Evolutionary conservation across 768 basidiomycete genomes (phyloP).

Genomic region (Phlebiopsis gigantea): DNA sequence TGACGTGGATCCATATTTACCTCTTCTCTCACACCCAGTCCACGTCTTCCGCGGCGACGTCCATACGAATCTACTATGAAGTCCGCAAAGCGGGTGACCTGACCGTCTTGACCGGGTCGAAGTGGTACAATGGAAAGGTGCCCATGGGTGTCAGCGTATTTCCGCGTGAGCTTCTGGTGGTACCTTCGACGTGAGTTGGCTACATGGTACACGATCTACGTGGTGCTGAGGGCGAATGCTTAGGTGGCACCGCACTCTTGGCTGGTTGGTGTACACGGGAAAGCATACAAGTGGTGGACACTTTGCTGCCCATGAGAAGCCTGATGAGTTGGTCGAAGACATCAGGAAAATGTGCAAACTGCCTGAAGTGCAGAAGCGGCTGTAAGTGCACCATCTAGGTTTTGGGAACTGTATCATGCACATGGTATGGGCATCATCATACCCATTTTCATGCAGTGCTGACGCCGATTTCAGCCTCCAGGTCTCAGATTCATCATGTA

Average conservation of each 20-base stretch:
- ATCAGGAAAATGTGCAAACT: too few species aligned
- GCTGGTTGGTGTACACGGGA: constrained; percentile 42
- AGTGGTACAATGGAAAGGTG: constrained; percentile 11
- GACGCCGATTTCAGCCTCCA: too few species aligned
- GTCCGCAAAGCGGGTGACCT: background rate
- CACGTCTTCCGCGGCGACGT: constrained; percentile 35
- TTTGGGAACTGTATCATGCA: too few species aligned
- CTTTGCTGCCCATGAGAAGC: constrained; percentile 51
- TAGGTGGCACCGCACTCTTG: constrained; percentile 38
- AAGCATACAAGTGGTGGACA: constrained; percentile 51
- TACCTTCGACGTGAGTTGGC: constrained; percentile 19
- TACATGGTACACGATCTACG: background rate
- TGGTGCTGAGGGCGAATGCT: background rate
- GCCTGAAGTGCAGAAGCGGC: too few species aligned
- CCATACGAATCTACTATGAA: constrained; percentile 58
- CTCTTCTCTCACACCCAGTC: constrained; percentile 54
- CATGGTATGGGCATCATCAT: too few species aligned
- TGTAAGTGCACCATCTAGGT: too few species aligned
- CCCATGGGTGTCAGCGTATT: constrained; percentile 28
- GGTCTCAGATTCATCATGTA: too few species aligned
- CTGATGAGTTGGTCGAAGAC: constrained; percentile 42
- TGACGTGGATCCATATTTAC: constrained; percentile 57
- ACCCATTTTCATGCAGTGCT: too few species aligned
- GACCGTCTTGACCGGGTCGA: background rate
- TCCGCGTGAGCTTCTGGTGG: constrained; percentile 20